A percentile compares a stretch with the other conserved stretches of the same genome.
Evolutionary conservation across 176 grass and related monocot species (phyloP).

Genomic region (Hordeum marinum): DNA sequence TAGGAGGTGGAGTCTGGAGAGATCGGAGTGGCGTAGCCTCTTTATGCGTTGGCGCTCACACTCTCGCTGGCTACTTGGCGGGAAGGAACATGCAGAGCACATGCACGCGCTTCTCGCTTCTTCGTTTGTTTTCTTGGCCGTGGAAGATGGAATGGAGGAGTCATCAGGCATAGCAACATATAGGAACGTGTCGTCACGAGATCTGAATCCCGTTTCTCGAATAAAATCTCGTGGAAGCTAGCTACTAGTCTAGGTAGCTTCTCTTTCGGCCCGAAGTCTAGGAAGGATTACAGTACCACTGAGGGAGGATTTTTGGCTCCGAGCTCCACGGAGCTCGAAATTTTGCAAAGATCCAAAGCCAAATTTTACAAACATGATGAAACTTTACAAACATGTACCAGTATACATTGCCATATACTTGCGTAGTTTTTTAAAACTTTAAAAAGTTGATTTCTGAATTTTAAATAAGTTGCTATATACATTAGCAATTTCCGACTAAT

Average conservation of each 20-base stretch:
- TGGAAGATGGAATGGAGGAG: background rate
- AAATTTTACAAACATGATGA: no score
- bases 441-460: no score
- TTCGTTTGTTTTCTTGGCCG: background rate
- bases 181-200: slow-evolving; percentile 37
- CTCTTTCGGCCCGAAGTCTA: no score
- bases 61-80: slow-evolving; percentile 4
- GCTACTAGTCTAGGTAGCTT: background rate
- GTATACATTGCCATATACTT: no score
- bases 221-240: background rate
- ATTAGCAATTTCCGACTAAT: no score
- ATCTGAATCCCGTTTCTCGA: slow-evolving; percentile 1
- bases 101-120: background rate
- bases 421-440: no score
- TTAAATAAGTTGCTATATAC: no score
- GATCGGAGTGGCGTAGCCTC: background rate
- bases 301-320: no score
- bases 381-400: no score
- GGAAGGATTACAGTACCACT: no score
- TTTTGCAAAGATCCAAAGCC: no score
- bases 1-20: background rate
- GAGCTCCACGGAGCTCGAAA: no score
- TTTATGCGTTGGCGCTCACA: slow-evolving; percentile 13
- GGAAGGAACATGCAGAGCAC: slow-evolving; percentile 22
- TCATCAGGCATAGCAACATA: background rate